A percentile compares a stretch with the other conserved stretches of the same genome.
Evolutionary conservation across 2,329 filamentous ascomycete species (phyloP).

Genomic region (Talaromyces sp.): DNA sequence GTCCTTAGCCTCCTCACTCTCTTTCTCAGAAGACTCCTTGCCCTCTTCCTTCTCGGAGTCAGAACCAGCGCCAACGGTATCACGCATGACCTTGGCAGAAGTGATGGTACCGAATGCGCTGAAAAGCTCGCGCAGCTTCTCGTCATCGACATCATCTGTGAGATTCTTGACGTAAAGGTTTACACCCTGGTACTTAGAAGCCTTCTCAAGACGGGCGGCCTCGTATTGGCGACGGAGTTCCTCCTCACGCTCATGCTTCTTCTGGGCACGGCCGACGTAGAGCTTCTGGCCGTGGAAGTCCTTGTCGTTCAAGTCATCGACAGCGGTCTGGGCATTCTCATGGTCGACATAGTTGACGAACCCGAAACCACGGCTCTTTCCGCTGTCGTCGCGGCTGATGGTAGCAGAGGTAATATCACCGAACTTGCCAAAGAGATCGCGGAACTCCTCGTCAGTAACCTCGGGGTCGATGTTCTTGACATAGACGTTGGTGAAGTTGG

Average conservation of each 20-base stretch:
- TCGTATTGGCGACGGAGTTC: slow-evolving; percentile 99
- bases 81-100: slow-evolving; percentile 98
- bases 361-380: slow-evolving; percentile 92
- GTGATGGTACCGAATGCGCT: slow-evolving; percentile 90
- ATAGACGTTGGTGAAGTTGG: slow-evolving; percentile 99
- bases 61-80: slow-evolving; percentile 51
- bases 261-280: slow-evolving; percentile 97
- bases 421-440: slow-evolving; percentile 83
- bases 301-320: slow-evolving; percentile 86
- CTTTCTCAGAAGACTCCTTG: slow-evolving; percentile 40
- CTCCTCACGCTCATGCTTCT: slow-evolving; percentile 99
- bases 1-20: slow-evolving; percentile 39
- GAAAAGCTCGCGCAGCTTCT: slow-evolving; percentile 95
- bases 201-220: slow-evolving; percentile 95
- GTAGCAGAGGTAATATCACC: slow-evolving; percentile 95
- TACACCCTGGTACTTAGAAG: slow-evolving; percentile 98
- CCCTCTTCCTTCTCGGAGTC: slow-evolving; percentile 25
- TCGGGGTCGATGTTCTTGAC: slow-evolving; percentile 94
- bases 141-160: slow-evolving; percentile 93
- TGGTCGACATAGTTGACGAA: slow-evolving; percentile 96
- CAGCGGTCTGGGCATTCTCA: slow-evolving; percentile 78
- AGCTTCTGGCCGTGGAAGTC: slow-evolving; percentile 94
- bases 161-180: slow-evolving; percentile 99
- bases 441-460: slow-evolving; percentile 90
- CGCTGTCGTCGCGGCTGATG: slow-evolving; percentile 80